phyloP scores from a whole-genome alignment of 306 rosid species.

The Quercus bicolor region DNA sequence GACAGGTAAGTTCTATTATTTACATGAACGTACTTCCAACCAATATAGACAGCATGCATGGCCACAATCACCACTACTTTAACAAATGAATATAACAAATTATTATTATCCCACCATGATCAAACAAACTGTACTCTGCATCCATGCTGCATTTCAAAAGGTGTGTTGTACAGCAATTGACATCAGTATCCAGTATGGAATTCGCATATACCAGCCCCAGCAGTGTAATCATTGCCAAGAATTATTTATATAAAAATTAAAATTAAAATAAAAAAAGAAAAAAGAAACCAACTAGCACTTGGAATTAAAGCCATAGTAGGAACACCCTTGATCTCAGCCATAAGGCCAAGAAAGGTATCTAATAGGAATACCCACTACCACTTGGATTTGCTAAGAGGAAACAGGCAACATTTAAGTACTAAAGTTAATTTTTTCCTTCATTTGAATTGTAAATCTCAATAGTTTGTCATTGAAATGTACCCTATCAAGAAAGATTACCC shows the following conservation, averaged over 20 bases:
- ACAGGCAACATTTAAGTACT: not conserved
- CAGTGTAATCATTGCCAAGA: not conserved
- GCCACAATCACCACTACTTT: not conserved
- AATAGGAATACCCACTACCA: not conserved
- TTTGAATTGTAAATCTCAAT: not conserved
- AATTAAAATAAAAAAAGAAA: not conserved
- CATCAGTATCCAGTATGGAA: not conserved
- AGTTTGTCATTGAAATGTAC: not conserved
- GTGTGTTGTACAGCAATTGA: not conserved
- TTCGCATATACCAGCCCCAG: not conserved
- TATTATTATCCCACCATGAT: not conserved
- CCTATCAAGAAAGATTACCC: slow-evolving; percentile 41
- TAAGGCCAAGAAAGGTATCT: not conserved
- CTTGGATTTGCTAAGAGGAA: not conserved
- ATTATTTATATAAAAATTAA: too few relatives aligned
- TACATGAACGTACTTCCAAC: not conserved
- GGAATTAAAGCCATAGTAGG: too few relatives aligned
- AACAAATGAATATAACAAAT: not conserved
- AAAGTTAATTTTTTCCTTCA: slow-evolving; percentile 4
- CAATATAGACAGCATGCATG: not conserved
- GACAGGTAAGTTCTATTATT: not conserved
- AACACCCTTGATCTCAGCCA: too few relatives aligned
- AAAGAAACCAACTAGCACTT: not conserved
- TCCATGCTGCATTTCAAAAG: not conserved
- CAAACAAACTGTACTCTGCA: not conserved